Base-by-base conservation (phyloP, 495 filamentous ascomycete species). In the Penicillium simplicissimum region DNA sequence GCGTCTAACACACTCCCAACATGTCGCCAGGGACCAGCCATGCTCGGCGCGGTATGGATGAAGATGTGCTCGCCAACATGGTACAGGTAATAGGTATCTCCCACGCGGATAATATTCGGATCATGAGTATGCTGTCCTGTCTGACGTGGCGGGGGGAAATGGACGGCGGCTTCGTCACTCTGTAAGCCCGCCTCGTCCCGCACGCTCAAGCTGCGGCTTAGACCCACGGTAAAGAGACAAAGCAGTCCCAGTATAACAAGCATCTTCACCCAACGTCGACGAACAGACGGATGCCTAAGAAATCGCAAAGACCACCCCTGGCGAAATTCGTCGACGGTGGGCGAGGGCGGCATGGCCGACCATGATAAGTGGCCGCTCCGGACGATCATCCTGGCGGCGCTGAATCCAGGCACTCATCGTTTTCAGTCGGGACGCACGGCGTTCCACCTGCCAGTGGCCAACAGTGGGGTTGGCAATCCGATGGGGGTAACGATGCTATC, bases 1-100 rank as follows among this genome's bases (percentile, higher is more conserved):
- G 59, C 67, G 17, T 72, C 60, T 1, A 81, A 63, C 6, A 80
- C 69, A 21, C 47, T 74, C 15, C 78, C 76, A 6, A 71, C 60
- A 37, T 69, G 59, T n/a, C 58, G 66, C 79, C 76, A 82, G 10
- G 79, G 78, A 2, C 79, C 80, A 37, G 71, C 69, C 47, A 80
- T 69, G 21, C 45, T 59, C 0, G 76, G 66, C 0, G 78, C 74
- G 2, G 71, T 65, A 53, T 72, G 68, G 58, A 78, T 77, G 34
- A 57, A 36, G 52, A 80, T 75, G 34, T 72, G 69, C 9, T 70
- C 55, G 13, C 70, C 74, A 3, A 76, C 74, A 63, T 73, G 66
- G 61, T 79, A 80, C 14, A 73, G 60, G 60, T 78, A 79, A 55
- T 69, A 80, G n/a, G 58, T 68, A 52, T 69, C 63, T 2, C 62